Evolutionary conservation across 2,329 filamentous ascomycete genomes (phyloP), one percentile per base, ranked within the genome.

Genomic region (Colletotrichum zoysiae): DNA sequence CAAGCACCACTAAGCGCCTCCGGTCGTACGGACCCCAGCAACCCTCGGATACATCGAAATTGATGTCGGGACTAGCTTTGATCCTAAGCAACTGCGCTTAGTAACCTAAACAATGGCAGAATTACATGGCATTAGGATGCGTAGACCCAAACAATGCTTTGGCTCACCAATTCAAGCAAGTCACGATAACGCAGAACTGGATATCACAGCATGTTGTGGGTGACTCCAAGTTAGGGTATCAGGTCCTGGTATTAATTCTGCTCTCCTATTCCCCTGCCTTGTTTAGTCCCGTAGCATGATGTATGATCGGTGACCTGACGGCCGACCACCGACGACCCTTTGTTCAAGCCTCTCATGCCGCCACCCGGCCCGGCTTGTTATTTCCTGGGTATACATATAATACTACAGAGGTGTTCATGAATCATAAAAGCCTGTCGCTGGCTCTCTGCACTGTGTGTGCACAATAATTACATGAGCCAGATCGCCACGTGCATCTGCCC

Each of bases 321-420:
- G 56, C 33, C 18, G 30, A 16, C 8, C 18, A 46, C 38, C 16
- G 35, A 46, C 38, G 38, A 56, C 6, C 23, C 26, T 30, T 35
- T 38, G 12, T 11, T 23, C n/a, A 23, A 23, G 30, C 23, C 50
- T 55, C 23, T 30, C 23, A n/a, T 44, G n/a, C 48, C 11, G 33
- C 16, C 6, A 44, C 8, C 20, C 6, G 38, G 50, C 7, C 33
- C 14, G 6, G 26, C 33, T 62, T n/a, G 26, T 46, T 26, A 26
- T 23, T 30, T 5, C 6, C 20, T 18, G 20, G 59, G 59, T 56
- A 64, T 64, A 64, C 50, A 55, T 20, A 20, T 46, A 56, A 35
- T 53, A 35, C 38, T 44, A 53, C 35, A 53, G 12, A 33, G n/a
- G n/a, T 33, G 4, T 64, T 64, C 61, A 5, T 55, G 23, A 53